Conservation (phyloP, 2,329 filamentous ascomycete species). For the Hymenotorrendiella dingleyae region DNA sequence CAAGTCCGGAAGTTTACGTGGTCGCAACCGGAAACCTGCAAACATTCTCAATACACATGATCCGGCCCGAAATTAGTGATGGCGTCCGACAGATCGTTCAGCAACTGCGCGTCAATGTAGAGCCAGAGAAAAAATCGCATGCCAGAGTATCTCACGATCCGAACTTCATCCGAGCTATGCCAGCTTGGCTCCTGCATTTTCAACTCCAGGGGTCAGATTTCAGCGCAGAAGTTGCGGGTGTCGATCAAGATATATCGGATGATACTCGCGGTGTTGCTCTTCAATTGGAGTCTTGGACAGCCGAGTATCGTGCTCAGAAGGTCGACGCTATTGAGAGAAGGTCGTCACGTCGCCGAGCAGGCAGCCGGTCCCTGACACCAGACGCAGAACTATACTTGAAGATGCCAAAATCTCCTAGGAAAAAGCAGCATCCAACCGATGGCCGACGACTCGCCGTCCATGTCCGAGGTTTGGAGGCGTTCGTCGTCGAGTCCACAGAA, state of each 20-base stretch:
- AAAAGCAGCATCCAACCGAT: conserved; percentile 56
- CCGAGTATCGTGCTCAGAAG: conserved; percentile 82
- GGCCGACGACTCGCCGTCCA: conserved; percentile 78
- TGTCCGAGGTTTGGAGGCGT: conserved; percentile 77
- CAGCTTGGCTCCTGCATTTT: conserved; percentile 77
- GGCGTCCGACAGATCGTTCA: conserved; percentile 87
- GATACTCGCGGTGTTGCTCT: conserved; percentile 77
- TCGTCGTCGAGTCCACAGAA: conserved; percentile 82
- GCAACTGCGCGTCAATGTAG: conserved; percentile 68
- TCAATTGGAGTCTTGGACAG: conserved; percentile 80
- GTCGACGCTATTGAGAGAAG: conserved; percentile 57
- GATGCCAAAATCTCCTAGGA: conserved; percentile 44
- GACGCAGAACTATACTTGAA: conserved; percentile 58
- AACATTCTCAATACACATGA: conserved; percentile 82
- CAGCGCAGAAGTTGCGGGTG: conserved; percentile 82
- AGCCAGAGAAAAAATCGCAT: conserved; percentile 51
- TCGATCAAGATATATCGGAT: conserved; percentile 77
- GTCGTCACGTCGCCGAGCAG: conserved; percentile 60
- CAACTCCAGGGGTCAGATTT: conserved; percentile 84
- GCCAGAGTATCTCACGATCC: conserved; percentile 46
- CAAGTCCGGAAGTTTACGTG: conserved; percentile 79
- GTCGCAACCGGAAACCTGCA: conserved; percentile 74
- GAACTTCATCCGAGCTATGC: conserved; percentile 72
- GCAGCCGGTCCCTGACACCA: conserved; percentile 58
- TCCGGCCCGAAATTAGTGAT: conserved; percentile 86